Evolutionary conservation across 2,329 filamentous ascomycete genomes (phyloP), one percentile per base, ranked within the genome.

Genomic region (Scolecobasidium constrictum): DNA sequence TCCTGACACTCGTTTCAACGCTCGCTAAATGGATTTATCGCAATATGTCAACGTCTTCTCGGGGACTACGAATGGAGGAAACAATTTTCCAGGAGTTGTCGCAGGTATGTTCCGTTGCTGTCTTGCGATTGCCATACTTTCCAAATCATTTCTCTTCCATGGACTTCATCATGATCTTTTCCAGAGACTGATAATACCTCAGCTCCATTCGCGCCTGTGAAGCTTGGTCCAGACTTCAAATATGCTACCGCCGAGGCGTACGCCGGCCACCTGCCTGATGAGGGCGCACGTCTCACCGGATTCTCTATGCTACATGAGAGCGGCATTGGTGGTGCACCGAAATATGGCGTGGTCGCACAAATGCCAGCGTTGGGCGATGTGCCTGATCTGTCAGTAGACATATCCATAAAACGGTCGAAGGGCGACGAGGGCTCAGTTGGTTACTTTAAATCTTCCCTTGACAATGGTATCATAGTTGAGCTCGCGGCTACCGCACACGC

Each of bases 371-470:
- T 50, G 15, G 57, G 53, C 18, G 43, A 52, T 18, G 47, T 60
- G 5, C 28, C 46, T 2, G 71, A 81, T 45, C 77, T 77, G 2
- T 59, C 82, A 18, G 34, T 22, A 11, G 69, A 74, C 47, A 63
- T 74, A 23, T 73, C 71, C n/a, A 65, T 73, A 16, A 64, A 62
- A 1, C 65, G 78, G 46, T 62, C 64, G 15, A 56, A 53, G 7
- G 52, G 65, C 1, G 78, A 83, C 48, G 51, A 68, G 46, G 70
- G 68, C 3, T 61, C 68, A 21, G 68, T 82, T n/a, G 78, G 79
- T 2, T 75, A 77, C 52, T 83, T 81, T 57, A 71, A 66, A 49
- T 68, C 76, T 0, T 64, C 57, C 3, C 64, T 80, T 3, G 64
- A 59, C 2, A 73, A 72, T 13, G 72, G 71, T 5, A 67, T 80